These are phyloP conservation scores for Holtermanniella nyarrowii DNA, from an alignment of 768 basidiomycete species.

Conservation along the genomic window DNA sequence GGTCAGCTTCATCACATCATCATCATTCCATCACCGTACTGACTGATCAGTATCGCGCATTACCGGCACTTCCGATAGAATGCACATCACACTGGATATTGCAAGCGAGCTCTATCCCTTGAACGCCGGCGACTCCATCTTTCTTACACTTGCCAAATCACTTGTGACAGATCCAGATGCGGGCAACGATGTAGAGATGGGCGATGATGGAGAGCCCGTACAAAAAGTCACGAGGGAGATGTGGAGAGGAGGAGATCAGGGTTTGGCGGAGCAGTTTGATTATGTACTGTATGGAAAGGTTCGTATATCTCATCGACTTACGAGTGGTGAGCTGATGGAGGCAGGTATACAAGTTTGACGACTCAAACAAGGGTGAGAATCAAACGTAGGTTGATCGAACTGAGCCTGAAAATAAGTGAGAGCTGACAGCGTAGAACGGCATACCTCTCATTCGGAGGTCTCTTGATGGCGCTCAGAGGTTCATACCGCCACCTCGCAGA, in stretches of 20 bases:
- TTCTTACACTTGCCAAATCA: slow-evolving; percentile 62
- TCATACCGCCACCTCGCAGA: slow-evolving; percentile 83
- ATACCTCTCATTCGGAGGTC: slow-evolving; percentile 91
- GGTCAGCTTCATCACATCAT: slow-evolving; percentile 52
- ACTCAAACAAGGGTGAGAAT: slow-evolving; percentile 59
- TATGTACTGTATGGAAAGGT: slow-evolving; percentile 99
- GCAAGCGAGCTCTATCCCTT: slow-evolving; percentile 84
- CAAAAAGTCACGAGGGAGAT: slow-evolving; percentile 39
- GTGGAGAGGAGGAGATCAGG: slow-evolving; percentile 59
- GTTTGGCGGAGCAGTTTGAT: slow-evolving; percentile 92
- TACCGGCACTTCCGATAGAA: slow-evolving; percentile 78
- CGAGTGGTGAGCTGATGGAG: neutral
- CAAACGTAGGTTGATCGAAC: slow-evolving; percentile 53
- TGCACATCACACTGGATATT: slow-evolving; percentile 88
- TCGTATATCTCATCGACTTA: neutral
- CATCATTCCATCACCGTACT: neutral
- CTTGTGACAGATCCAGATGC: slow-evolving; percentile 25
- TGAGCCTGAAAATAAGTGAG: slow-evolving; percentile 1
- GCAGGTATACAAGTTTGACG: slow-evolving; percentile 95
- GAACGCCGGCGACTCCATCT: slow-evolving; percentile 57
- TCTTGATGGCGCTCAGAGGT: slow-evolving; percentile 87
- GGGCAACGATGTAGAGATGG: slow-evolving; percentile 12
- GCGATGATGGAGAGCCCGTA: slow-evolving; percentile 6
- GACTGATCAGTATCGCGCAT: slow-evolving; percentile 68
- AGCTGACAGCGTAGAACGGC: slow-evolving; percentile 55